Base-by-base conservation (phyloP, 179 eudicot genomes). In the Patellifolia procumbens region DNA sequence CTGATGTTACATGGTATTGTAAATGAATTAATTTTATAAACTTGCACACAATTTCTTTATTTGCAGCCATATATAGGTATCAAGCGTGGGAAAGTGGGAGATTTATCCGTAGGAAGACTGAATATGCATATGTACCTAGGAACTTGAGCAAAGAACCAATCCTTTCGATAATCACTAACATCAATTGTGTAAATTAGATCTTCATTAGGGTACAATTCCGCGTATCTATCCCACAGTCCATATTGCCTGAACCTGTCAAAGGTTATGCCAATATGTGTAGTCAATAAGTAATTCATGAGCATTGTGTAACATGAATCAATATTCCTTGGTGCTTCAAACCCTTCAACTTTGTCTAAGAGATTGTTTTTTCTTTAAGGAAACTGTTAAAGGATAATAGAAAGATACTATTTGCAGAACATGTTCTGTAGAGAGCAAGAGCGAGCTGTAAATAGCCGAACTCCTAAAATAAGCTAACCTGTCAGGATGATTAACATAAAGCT, bases 131-230 rank as follows among this genome's bases (percentile, higher is more conserved):
- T 26, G 3, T 63, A 94, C 98, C 94, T 93, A 72, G 89, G 84
- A 70, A 95, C 95, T 80, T 95, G 99, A 80, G 99, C 93, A 78
- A 81, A 95, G 81, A 93, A 95, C 99, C 99, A 95, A 71, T 95
- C 99, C 76, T 87, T 93, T 66, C 62, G 74, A 74, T 89, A 91
- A 77, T 93, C 89, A 64, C 95, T 91, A 32, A 78, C 82, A 2
- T 92, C 97, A 48, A 95, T 71, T 5, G 91, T 90, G 86, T 83
- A 95, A 29, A 92, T 87, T 28, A 95, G 83, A 84, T 95, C 99
- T 46, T 77, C 85, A 37, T 88, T 78, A 17, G 99, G 97, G 81
- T 93, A 89, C 58, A 92, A 68, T 24, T 95, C 97, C 31, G 92
- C 51, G 73, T 95, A 95, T 72, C 90, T 82, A 48, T 95, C 99